Percentiles rank a stretch among this genome's conserved stretches.
Conservation (phyloP, 495 filamentous ascomycete genomes). For the Extremus antarcticus region DNA sequence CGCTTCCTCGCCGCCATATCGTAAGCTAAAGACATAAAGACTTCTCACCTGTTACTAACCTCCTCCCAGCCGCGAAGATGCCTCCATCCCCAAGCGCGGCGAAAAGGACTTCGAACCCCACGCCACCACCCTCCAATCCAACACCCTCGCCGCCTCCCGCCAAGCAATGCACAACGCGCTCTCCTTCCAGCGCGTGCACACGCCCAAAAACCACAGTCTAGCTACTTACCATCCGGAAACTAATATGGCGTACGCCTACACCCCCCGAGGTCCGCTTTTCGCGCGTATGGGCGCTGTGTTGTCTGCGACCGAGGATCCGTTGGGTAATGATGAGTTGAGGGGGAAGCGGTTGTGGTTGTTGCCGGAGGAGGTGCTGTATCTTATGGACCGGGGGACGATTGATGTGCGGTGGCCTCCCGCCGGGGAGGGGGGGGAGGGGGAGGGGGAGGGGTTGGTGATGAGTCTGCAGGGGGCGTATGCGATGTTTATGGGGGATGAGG, state of each 20-base stretch:
- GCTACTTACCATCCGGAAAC: conserved; percentile 46
- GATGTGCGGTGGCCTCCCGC: conserved; percentile 72
- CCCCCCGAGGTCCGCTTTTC: conserved; percentile 43
- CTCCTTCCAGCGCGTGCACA: conserved; percentile 55
- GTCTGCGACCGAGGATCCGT: conserved; percentile 27
- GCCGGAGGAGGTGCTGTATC: conserved; percentile 85
- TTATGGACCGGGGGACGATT: conserved; percentile 75
- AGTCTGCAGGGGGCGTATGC: conserved; percentile 86
- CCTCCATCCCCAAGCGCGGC: conserved; percentile 59
- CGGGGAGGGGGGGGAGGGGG: conserved; percentile 19
- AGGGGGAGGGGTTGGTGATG: conserved; percentile 62
- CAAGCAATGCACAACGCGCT: conserved; percentile 84
- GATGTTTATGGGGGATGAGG: conserved; percentile 56
- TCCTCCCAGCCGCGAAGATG: conserved; percentile 8
- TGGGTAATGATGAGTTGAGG: conserved; percentile 6
- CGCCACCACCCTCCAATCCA: conserved; percentile 67
- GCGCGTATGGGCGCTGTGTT: conserved; percentile 48
- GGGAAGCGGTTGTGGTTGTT: conserved; percentile 54
- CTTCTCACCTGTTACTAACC: conserved; percentile 7
- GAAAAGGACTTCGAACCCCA: conserved; percentile 97
- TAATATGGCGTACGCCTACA: conserved; percentile 34
- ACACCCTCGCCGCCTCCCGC: conserved; percentile 67
- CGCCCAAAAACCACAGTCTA: conserved; percentile 41
- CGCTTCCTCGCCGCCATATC: conserved; percentile 56
- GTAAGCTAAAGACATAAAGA: conserved; percentile 34